Evolutionary conservation across 225 moss, liverwort and hornwort species (phyloP), one percentile per base, ranked within the genome.

Genomic region (Marchantia polymorpha): DNA sequence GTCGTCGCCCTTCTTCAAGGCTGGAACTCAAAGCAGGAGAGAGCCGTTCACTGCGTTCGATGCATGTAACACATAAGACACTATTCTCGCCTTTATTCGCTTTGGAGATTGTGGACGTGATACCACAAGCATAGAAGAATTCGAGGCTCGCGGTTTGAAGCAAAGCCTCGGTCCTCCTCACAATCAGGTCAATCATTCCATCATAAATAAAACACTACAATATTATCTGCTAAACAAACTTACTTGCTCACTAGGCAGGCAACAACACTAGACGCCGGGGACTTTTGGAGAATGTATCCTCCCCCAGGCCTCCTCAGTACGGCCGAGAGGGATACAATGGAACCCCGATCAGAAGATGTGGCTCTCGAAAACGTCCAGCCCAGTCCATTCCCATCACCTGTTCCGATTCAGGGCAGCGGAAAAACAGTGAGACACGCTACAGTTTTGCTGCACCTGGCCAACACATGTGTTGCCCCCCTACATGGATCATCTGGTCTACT

Each of bases 41-140:
- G 67, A 67, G 30, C 27, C 29, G 31, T 29, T 67, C 25, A 30
- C 67, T 6, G 67, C 30, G 31, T 67, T 15, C 67, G 31, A 67
- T 67, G 67, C 67, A 30, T 31, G 29, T 29, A 10, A 65, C 65
- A 27, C 19, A 29, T 67, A 67, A 30, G 12, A 31, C 67, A 67
- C 30, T 13, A 25, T 29, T 22, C n/a, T 22, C n/a, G 61, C 9
- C 61, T 61, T 61, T 61, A 61, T 61, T 61, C n/a, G n/a, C 8
- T 67, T 29, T 10, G 67, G 11, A 30, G 67, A 67, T 29, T 31
- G 67, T 67, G 67, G 67, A 67, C 61, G 61, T 61, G 61, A 61
- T 7, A 7, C 61, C 61, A 27, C 30, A 31, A 67, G 67, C 27
- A 2, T 2, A 67, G 67, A 67, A 67, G 16, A 56, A 56, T 56